A percentile compares a stretch with the other conserved stretches of the same genome.
These are phyloP conservation scores for Pterocarpus macrocarpus DNA, from an alignment of 306 rosid genomes.

Conservation along the genomic window DNA sequence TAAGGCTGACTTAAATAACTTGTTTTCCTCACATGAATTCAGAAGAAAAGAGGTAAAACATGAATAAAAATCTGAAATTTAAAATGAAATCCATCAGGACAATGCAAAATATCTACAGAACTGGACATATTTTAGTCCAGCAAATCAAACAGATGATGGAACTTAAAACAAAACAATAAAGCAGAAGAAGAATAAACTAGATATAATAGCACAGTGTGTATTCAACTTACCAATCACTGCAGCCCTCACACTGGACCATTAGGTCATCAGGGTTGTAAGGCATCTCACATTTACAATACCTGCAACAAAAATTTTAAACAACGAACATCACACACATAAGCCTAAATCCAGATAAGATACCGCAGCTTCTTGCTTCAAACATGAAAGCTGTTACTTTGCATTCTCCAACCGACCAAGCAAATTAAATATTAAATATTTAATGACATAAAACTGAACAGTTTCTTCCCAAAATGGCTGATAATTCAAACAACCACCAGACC, in stretches of 20 bases:
- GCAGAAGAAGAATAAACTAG: constrained; percentile 5
- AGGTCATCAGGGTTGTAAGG: constrained; percentile 98
- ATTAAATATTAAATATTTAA: neutral
- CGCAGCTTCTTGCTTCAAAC: constrained; percentile 32
- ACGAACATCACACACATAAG: constrained; percentile 42
- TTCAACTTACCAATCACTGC: constrained; percentile 87
- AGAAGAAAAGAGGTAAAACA: constrained; percentile 39
- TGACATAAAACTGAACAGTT: neutral
- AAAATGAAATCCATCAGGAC: constrained; percentile 32
- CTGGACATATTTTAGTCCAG: constrained; percentile 32
- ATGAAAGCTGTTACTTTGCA: constrained; percentile 33
- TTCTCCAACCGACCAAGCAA: constrained; percentile 29
- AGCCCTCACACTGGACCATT: constrained; percentile 97
- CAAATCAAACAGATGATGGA: constrained; percentile 26
- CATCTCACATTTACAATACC: constrained; percentile 99
- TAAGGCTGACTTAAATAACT: constrained; percentile 44
- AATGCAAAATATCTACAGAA: constrained; percentile 29
- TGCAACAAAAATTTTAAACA: constrained; percentile 54
- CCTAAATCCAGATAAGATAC: constrained; percentile 33
- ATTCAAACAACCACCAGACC: neutral
- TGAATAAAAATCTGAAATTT: constrained; percentile 22
- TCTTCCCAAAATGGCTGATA: neutral
- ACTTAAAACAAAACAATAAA: constrained; percentile 29
- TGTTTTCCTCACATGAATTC: constrained; percentile 41
- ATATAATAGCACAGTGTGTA: constrained; percentile 20